Evolutionary conservation across 495 filamentous ascomycete species (phyloP).

Genomic region (Trichodelitschia bisporula): DNA sequence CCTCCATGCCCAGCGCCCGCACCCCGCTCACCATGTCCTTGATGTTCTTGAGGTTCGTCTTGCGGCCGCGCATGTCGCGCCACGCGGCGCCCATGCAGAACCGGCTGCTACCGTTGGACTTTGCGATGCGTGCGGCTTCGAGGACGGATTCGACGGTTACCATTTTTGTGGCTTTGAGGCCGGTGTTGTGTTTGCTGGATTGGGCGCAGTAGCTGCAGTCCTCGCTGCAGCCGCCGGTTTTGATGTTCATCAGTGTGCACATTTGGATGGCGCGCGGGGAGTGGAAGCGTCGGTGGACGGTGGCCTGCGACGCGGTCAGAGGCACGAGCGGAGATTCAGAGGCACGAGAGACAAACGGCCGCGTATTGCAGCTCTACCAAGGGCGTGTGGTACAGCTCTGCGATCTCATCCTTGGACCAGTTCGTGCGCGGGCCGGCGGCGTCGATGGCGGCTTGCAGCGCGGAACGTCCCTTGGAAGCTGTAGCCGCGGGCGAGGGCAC

Average conservation of each 20-base stretch:
- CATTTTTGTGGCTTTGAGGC: conserved; percentile 53
- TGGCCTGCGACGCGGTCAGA: conserved; percentile 21
- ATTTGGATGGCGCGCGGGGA: conserved; percentile 56
- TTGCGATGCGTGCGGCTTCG: conserved; percentile 45
- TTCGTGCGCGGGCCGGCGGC: conserved; percentile 33
- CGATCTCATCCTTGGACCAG: conserved; percentile 59
- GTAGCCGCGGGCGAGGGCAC: neutral
- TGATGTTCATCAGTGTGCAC: conserved; percentile 86
- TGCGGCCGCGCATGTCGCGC: conserved; percentile 76
- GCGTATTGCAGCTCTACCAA: conserved; percentile 52
- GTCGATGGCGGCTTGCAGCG: conserved; percentile 26
- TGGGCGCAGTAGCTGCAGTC: conserved; percentile 82
- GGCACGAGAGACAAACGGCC: conserved; percentile 23
- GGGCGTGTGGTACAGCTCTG: conserved; percentile 49
- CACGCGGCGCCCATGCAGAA: conserved; percentile 88
- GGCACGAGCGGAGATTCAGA: neutral
- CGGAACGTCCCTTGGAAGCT: neutral
- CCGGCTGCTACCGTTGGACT: conserved; percentile 53
- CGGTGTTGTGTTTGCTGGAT: conserved; percentile 55
- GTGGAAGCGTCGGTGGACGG: conserved; percentile 59
- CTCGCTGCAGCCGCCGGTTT: conserved; percentile 72
- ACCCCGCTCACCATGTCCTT: conserved; percentile 62
- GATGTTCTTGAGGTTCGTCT: conserved; percentile 50
- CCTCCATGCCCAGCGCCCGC: conserved; percentile 57
- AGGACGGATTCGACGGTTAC: conserved; percentile 55